These are phyloP conservation scores for maize (Zea mays) DNA, from an alignment of 176 grass and related monocot genomes.

Conservation along the genomic window Zm-B73-REFERENCE-NAM-5.0 NC_050096.1:256484001-256484500, in stretches of 20 bases:
- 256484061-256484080: constrained; percentile 9
- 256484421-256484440: not conserved
- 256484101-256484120: constrained; percentile 60
- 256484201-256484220: constrained; percentile 23
- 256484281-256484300: constrained; percentile 93
- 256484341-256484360: not conserved
- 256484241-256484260: constrained; percentile 84
- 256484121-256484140: constrained; percentile 81
- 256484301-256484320: constrained; percentile 68
- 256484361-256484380: constrained; percentile 37
- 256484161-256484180: constrained; percentile 55
- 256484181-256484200: constrained; percentile 75
- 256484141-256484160: constrained; percentile 78
- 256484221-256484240: constrained; percentile 79
- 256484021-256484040: not conserved
- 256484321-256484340: not conserved
- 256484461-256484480: not conserved
- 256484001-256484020: not conserved
- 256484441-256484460: too few relatives aligned
- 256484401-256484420: not conserved
- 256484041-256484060: not conserved
- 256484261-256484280: constrained; percentile 97
- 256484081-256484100: constrained; percentile 47
- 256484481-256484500: constrained; percentile 22
- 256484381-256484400: not conserved